phyloP scores from a whole-genome alignment of 805 yeast genomes.

The Hagleromyces aurorensis region DNA sequence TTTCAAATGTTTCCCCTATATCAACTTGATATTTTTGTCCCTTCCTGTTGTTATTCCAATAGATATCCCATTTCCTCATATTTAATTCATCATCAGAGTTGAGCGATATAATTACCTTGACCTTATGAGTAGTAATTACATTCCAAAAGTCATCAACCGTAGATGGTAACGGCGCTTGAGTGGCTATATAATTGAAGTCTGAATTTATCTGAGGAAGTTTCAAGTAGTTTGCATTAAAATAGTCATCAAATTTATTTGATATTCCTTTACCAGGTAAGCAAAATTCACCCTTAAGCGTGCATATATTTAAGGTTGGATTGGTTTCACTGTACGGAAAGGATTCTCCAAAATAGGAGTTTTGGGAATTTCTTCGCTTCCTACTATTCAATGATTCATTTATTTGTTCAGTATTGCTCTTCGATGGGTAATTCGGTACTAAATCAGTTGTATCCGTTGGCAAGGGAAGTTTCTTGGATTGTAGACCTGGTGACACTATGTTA shows the following conservation, averaged over 20 bases:
- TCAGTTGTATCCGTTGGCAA: no score
- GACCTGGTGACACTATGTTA: conserved; percentile 4
- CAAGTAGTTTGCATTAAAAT: conserved; percentile 83
- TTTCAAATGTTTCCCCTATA: conserved; percentile 24
- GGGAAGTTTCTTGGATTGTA: conserved; percentile 2
- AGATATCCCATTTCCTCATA: conserved; percentile 72
- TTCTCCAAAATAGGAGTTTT: no score
- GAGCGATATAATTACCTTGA: conserved; percentile 67
- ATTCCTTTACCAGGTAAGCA: background rate
- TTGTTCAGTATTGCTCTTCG: conserved; percentile 1
- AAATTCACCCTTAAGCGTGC: no score
- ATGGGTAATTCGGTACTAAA: no score
- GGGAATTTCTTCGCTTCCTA: no score
- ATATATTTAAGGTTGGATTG: no score
- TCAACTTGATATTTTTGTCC: conserved; percentile 29
- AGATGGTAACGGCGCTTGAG: conserved; percentile 78
- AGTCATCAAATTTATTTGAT: conserved; percentile 42
- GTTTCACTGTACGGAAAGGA: no score
- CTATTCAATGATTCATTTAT: no score
- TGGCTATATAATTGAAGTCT: conserved; percentile 55
- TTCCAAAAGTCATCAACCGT: conserved; percentile 90
- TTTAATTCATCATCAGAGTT: conserved; percentile 70
- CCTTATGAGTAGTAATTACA: conserved; percentile 55
- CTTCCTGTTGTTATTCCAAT: conserved; percentile 55
- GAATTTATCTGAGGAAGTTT: conserved; percentile 33